A percentile compares a stretch with the other conserved stretches of the same genome.
phyloP scores from a whole-genome alignment of 768 basidiomycete genomes.

The Hygrophorus pudorinus region DNA sequence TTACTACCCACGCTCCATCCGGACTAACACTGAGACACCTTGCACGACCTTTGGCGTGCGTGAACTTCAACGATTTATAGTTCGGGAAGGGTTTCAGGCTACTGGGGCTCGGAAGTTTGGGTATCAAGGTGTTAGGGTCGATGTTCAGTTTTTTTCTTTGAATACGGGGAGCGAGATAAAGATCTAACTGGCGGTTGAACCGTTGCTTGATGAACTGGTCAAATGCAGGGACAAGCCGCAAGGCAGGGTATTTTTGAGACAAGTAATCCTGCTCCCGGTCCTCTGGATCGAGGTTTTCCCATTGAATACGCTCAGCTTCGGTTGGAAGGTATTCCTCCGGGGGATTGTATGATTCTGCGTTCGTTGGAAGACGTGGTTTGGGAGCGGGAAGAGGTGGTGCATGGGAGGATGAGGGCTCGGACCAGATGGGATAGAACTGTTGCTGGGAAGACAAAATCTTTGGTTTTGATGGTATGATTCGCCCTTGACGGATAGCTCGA shows the following conservation, averaged over 20 bases:
- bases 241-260: constrained; percentile 72
- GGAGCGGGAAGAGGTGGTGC: constrained; percentile 90
- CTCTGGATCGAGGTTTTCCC: constrained; percentile 77
- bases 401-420: constrained; percentile 60
- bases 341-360: constrained; percentile 98
- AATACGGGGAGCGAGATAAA: constrained; percentile 92
- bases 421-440: constrained; percentile 86
- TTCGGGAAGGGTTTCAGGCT: constrained; percentile 93
- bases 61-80: constrained; percentile 63
- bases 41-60: constrained; percentile 57
- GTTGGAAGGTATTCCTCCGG: constrained; percentile 93
- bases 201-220: constrained; percentile 87
- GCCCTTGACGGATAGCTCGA: constrained; percentile 92
- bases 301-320: constrained; percentile 68
- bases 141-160: constrained; percentile 83
- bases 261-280: constrained; percentile 87
- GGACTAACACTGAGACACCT: constrained; percentile 76
- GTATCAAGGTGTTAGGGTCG: constrained; percentile 84
- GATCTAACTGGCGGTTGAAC: constrained; percentile 87
- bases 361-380: constrained; percentile 78
- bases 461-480: constrained; percentile 85
- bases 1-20: constrained; percentile 84
- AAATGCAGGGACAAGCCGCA: constrained; percentile 90
- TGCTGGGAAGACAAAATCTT: constrained; percentile 53
- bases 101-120: constrained; percentile 86